Evolutionary conservation across 331 rosid species (phyloP), one percentile per base, ranked within the genome.

Genomic region (Telfairia occidentalis): DNA sequence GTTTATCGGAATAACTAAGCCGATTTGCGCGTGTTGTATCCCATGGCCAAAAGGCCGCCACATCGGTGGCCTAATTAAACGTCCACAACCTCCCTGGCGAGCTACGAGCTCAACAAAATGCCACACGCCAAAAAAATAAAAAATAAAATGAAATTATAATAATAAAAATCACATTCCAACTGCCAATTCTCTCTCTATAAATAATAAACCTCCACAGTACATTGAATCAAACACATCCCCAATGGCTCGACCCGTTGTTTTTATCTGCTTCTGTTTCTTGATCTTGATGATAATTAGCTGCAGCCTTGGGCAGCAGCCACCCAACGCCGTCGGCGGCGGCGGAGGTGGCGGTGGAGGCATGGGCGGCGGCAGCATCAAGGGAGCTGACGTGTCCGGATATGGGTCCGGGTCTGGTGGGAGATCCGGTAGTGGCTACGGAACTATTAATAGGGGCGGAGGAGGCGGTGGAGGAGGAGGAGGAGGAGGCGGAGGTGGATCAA

Each of bases 401-500:
- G 53, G 53, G 2, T 48, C n/a, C 18, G 53, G 53, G 0, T 48
- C 53, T 2, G 53, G 53, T 12, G 53, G 53, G 19, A n/a, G 53
- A 15, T 48, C 53, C 13, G 53, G 53, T 7, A n/a, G 53, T 48
- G 53, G 53, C 2, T 48, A 24, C 1, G 37, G 19, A 26, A 57
- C 34, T 57, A 23, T 12, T 26, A 26, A 49, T 0, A n/a, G n/a
- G n/a, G 72, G 73, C 43, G 48, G 73, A 30, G 73, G 19, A n/a
- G 79, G 79, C 5, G 74, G 66, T 0, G 74, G 80, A 0, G 65
- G 80, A 3, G 80, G 80, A 11, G 38, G 48, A 2, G 78, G 78
- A 4, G 53, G 79, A 5, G 63, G 32, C 13, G 79, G 74, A 21
- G 74, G 75, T 24, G 58, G 75, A 23, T 50, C 37, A 2, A 28